Evolutionary conservation across 306 rosid genomes (phyloP).

Genomic region (Lupinus albus): DNA sequence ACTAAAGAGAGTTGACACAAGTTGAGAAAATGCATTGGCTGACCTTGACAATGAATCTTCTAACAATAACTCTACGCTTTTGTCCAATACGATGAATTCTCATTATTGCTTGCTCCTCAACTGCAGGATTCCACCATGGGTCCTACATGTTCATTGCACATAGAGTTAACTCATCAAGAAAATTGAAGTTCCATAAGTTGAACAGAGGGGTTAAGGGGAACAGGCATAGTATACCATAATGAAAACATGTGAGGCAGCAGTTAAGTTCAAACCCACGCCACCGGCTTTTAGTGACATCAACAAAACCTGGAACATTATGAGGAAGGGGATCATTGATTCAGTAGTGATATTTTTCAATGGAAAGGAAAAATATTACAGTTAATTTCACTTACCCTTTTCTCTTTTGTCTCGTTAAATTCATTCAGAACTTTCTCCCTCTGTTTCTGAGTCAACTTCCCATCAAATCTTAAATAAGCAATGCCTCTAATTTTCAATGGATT

Average conservation of each 20-base stretch:
- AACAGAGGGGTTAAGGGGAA: background rate
- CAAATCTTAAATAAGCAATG: slow-evolving; percentile 67
- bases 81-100: too few relatives aligned
- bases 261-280: slow-evolving; percentile 92
- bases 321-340: too few relatives aligned
- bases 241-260: slow-evolving; percentile 86
- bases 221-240: slow-evolving; percentile 57
- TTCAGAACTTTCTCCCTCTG: slow-evolving; percentile 70
- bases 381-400: slow-evolving; percentile 57
- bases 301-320: slow-evolving; percentile 58
- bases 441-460: slow-evolving; percentile 67
- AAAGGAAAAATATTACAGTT: background rate
- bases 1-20: too few relatives aligned
- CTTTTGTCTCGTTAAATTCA: slow-evolving; percentile 62
- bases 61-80: too few relatives aligned
- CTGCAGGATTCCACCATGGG: slow-evolving; percentile 99
- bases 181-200: background rate
- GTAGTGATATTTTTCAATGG: background rate
- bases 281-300: slow-evolving; percentile 81
- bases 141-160: slow-evolving; percentile 52
- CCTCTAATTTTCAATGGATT: slow-evolving; percentile 63
- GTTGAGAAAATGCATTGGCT: too few relatives aligned
- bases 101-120: slow-evolving; percentile 16
- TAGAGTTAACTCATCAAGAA: background rate
- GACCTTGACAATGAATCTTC: slow-evolving; percentile 28